phyloP scores from a whole-genome alignment of 345 rosid genomes.

The Anastatica hierochuntica region DNA sequence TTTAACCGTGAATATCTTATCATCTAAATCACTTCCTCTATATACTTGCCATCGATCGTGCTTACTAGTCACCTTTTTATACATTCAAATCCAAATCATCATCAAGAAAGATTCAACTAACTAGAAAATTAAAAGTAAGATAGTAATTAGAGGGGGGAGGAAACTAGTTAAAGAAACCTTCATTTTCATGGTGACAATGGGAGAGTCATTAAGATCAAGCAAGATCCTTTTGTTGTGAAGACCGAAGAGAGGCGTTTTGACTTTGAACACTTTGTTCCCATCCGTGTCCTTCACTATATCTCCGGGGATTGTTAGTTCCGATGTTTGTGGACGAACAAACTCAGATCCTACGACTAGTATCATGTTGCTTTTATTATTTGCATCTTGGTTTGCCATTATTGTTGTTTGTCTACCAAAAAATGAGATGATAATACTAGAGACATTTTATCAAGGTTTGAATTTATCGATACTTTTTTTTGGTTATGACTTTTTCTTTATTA shows the following conservation, averaged over 20 bases:
- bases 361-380: neutral
- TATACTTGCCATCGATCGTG: constrained; percentile 32
- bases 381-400: constrained; percentile 16
- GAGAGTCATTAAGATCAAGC: constrained; percentile 24
- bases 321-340: constrained; percentile 21
- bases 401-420: neutral
- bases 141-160: neutral
- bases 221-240: constrained; percentile 28
- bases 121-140: too few species aligned
- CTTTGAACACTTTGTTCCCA: constrained; percentile 29
- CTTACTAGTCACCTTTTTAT: constrained; percentile 25
- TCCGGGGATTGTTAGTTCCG: constrained; percentile 25
- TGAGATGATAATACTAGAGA: neutral
- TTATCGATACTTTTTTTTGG: neutral
- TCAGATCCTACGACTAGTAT: constrained; percentile 21
- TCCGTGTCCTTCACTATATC: constrained; percentile 25
- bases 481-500: constrained; percentile 21
- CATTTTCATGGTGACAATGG: constrained; percentile 28
- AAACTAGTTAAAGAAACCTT: constrained; percentile 24
- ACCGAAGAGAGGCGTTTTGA: constrained; percentile 23
- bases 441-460: neutral
- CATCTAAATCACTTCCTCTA: constrained; percentile 22
- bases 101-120: constrained; percentile 1
- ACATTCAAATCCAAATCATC: neutral
- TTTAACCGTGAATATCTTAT: constrained; percentile 27